Base-by-base conservation (phyloP, 1,284 basidiomycete species). In the Blastosporella zonata region DNA sequence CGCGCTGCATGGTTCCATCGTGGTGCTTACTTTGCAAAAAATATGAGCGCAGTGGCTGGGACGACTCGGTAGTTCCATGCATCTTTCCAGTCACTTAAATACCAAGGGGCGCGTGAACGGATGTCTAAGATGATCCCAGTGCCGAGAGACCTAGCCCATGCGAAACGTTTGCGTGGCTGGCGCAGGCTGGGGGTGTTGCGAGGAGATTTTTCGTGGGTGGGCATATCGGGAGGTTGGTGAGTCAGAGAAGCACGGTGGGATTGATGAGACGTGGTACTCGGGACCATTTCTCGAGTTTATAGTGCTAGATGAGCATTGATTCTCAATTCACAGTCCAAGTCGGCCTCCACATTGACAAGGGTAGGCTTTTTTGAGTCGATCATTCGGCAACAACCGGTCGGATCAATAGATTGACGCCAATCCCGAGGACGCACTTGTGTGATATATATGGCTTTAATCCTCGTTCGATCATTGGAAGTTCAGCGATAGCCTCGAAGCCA, bases 1-100 rank as follows among this genome's bases (percentile, higher is more conserved):
- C 4, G 28, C 43, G 33, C 23, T 47, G 38, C 18, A 22, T 38
- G 17, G 15, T 20, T 22, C n/a, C 22, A 10, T 28, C 37, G n/a
- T 10, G 36, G 15, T 29, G 63, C 81, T 54, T 61, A 89, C 85
- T 90, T 90, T 57, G 86, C 80, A 59, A 88, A 90, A 67, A 90
- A 90, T 47, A 88, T 90, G 21, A 89, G 71, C 10, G 83, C 79
- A 12, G 84, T 86, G 0, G 87, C 84, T 10, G 87, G 85, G 8
- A 89, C 59, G 6, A 91, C 88, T 50, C 90, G 74, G 65, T 93
- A 93, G 63, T 93, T 93, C 83, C 85, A 92, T 4, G 89, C 91
- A 64, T 93, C 89, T 10, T 71, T 81, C 93, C 91, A 96, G 69
- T 95, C 92, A 45, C 81, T 87, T 34, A 74, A 49, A 66, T 96